A percentile compares a stretch with the other conserved stretches of the same genome.
These are phyloP conservation scores for Rubroboletus pulcherrimus DNA, from an alignment of 768 basidiomycete species.

Conservation along the genomic window DNA sequence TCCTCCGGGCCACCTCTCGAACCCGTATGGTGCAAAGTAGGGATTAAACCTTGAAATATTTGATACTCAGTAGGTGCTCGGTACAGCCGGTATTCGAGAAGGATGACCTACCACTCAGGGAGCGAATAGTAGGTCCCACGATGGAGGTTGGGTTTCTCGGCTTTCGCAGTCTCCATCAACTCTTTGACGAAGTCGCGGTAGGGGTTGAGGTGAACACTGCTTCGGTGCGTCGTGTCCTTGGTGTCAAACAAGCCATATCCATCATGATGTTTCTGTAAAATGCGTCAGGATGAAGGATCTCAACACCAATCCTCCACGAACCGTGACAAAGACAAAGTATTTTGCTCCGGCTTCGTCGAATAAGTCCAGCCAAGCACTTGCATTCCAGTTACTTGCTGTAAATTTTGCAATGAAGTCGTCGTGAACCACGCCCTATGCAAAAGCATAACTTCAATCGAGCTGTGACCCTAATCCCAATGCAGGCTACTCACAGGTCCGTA, in stretches of 20 bases:
- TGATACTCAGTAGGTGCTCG: not conserved
- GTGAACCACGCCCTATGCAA: conserved; percentile 41
- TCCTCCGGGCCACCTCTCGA: conserved; percentile 49
- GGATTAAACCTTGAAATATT: conserved; percentile 46
- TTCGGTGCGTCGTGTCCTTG: conserved; percentile 48
- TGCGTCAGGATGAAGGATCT: not conserved
- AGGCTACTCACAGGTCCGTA: conserved; percentile 35
- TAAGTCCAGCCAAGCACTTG: conserved; percentile 51
- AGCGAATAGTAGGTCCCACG: conserved; percentile 59
- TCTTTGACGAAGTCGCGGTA: conserved; percentile 50
- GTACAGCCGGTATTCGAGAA: not conserved
- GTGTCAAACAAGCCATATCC: conserved; percentile 58
- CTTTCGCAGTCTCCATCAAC: conserved; percentile 46
- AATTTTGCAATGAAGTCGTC: conserved; percentile 59
- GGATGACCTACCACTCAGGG: conserved; percentile 44
- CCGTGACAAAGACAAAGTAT: conserved; percentile 57
- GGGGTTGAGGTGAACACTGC: conserved; percentile 46
- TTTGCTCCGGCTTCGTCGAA: conserved; percentile 56
- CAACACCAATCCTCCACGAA: conserved; percentile 15
- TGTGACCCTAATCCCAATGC: not conserved
- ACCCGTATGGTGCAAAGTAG: conserved; percentile 45
- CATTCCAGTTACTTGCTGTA: conserved; percentile 49
- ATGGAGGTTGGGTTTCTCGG: conserved; percentile 46
- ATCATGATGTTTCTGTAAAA: conserved; percentile 55
- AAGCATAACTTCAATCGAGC: not conserved